Base-by-base conservation (phyloP, 108 stramenopile species). In the Nannochloropsis salina region DNA sequence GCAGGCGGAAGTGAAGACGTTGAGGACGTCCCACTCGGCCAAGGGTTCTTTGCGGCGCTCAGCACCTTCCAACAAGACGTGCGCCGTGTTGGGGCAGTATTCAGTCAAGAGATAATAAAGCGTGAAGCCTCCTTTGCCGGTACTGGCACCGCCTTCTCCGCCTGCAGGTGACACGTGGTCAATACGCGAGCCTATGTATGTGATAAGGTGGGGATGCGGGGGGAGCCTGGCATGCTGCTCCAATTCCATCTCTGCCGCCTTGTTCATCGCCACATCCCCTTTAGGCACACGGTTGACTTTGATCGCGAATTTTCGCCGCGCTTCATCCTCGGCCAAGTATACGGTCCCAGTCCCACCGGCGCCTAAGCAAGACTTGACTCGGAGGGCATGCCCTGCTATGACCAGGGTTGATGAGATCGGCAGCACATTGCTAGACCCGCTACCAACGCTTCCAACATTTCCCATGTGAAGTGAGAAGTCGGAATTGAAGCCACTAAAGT, bases 351-450 rank as follows among this genome's bases (percentile, higher is more conserved):
- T n/a, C 15, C 61, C 20, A 74, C 61, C n/a, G 61, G n/a, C 61
- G 61, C 61, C 61, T 6, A 74, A n/a, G n/a, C 61, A 74, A n/a
- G 61, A 74, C 61, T 74, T 74, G 61, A 74, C 61, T 74, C 61
- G 15, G 4, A 74, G n/a, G 61, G 61, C 61, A 74, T 74, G 61
- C 61, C 61, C 61, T 74, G 15, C 61, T 6, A 74, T 74, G 20
- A 74, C 61, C 47, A 51, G 12, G 20, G n/a, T n/a, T 15, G 61
- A 74, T n/a, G 61, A 74, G 61, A n/a, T 74, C 15, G 61, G 61
- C 15, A 74, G 61, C 61, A 74, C 61, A 4, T n/a, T n/a, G n/a
- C 61, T n/a, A 3, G 61, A n/a, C 20, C 20, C 61, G 6, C 6
- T 74, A n/a, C 61, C 61, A 31, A 31, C 31, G 61, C 61, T 74